Evolutionary conservation across 2,329 filamentous ascomycete species (phyloP).

Genomic region (Akanthomyces lecanii): DNA sequence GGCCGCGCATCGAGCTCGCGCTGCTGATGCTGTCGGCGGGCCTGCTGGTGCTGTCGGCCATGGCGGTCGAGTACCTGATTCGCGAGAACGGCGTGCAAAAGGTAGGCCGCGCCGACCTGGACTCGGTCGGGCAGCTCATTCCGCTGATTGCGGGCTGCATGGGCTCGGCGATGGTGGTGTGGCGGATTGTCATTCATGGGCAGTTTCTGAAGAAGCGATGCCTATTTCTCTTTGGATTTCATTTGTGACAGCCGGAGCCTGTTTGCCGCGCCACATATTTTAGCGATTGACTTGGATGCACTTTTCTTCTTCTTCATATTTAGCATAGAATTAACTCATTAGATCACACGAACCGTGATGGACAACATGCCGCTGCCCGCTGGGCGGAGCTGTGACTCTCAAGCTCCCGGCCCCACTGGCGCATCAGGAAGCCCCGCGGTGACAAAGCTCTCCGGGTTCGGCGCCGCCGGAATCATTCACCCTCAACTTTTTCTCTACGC

Average conservation of each 20-base stretch:
- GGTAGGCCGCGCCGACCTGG: conserved; percentile 17
- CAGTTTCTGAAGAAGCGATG: conserved; percentile 21
- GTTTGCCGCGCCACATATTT: not conserved
- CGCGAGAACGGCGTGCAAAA: conserved; percentile 18
- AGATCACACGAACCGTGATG: not conserved
- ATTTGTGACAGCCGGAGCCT: not conserved
- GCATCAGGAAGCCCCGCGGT: conserved; percentile 7
- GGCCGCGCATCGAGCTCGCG: conserved; percentile 22
- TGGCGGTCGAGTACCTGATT: conserved; percentile 23
- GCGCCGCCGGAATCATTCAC: not conserved
- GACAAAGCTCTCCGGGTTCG: conserved; percentile 13
- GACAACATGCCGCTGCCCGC: not conserved
- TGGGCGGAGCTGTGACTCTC: conserved; percentile 4
- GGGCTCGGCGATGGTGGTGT: conserved; percentile 19
- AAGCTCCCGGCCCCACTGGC: conserved; percentile 6
- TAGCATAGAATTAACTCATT: not conserved
- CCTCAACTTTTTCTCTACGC: not conserved
- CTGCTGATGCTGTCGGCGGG: conserved; percentile 22
- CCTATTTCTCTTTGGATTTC: conserved; percentile 22
- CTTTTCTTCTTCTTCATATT: not conserved
- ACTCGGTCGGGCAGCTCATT: conserved; percentile 24
- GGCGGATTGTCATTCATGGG: conserved; percentile 21
- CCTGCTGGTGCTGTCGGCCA: conserved; percentile 21
- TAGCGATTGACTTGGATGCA: not conserved
- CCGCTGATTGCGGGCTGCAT: conserved; percentile 23